Percentiles rank a stretch among this genome's conserved stretches.
Evolutionary conservation across 2,329 filamentous ascomycete genomes (phyloP).

Genomic region (Eurotiales sp.): DNA sequence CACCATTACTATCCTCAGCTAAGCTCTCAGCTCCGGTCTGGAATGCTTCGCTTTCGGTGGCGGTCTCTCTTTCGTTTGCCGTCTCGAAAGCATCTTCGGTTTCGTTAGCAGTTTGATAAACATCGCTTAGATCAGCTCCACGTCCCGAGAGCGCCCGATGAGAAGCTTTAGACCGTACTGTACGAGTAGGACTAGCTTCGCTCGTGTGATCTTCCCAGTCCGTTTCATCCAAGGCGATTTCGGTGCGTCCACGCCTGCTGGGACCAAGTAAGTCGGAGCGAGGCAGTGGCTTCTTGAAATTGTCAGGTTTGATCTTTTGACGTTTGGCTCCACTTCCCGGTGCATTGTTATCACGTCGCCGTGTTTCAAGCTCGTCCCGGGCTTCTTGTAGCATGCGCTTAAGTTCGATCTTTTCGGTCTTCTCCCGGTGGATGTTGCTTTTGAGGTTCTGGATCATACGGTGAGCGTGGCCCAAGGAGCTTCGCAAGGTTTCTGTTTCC

Average conservation of each 20-base stretch:
- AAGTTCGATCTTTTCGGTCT: constrained; percentile 96
- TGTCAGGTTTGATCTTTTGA: constrained; percentile 59
- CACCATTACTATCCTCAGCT: constrained; percentile 68
- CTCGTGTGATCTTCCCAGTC: constrained; percentile 85
- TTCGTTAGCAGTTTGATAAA: constrained; percentile 80
- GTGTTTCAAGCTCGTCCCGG: constrained; percentile 79
- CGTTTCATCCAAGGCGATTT: constrained; percentile 73
- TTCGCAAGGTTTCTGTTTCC: constrained; percentile 94
- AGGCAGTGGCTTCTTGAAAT: constrained; percentile 70
- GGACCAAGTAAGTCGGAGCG: constrained; percentile 72
- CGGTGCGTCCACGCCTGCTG: constrained; percentile 65
- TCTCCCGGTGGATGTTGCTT: constrained; percentile 92
- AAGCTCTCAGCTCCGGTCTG: constrained; percentile 81
- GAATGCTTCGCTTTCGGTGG: constrained; percentile 90
- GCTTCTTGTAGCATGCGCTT: constrained; percentile 93
- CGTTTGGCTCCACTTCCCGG: constrained; percentile 47
- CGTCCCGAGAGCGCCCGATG: constrained; percentile 19
- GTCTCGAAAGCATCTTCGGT: constrained; percentile 65
- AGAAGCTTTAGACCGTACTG: constrained; percentile 27
- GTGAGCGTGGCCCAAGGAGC: constrained; percentile 89
- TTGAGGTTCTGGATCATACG: constrained; percentile 95
- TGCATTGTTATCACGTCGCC: constrained; percentile 52
- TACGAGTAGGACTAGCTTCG: constrained; percentile 54
- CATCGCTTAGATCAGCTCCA: constrained; percentile 56
- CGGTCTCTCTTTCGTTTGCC: constrained; percentile 69